These are phyloP conservation scores for Tulasnella sp. DNA, from an alignment of 768 basidiomycete species.

Conservation along the genomic window DNA sequence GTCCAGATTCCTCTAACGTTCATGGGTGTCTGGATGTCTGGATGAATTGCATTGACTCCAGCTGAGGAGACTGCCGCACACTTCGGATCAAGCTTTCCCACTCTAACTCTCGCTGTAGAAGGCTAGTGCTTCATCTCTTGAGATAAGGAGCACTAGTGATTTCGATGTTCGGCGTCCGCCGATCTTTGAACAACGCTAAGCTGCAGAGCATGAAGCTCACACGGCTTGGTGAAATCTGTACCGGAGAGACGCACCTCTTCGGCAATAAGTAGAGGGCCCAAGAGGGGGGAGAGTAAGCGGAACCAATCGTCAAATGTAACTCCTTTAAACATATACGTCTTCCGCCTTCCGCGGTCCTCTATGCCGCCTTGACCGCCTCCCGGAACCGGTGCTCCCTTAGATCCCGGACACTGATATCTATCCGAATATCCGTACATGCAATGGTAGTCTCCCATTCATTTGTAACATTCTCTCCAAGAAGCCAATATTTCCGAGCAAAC, in stretches of 20 bases:
- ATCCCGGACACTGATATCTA: not conserved
- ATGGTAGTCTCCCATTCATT: not conserved
- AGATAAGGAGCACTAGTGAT: not conserved
- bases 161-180: not conserved
- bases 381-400: not conserved
- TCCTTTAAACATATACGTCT: not conserved
- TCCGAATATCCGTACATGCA: not conserved
- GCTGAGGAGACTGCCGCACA: not conserved
- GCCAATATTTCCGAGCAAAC: not conserved
- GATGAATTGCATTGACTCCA: not conserved
- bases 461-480: not conserved
- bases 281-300: not conserved
- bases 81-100: not conserved
- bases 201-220: not conserved
- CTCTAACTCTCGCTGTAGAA: not conserved
- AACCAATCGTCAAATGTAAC: not conserved
- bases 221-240: not conserved
- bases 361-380: not conserved
- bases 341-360: not conserved
- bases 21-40: no score
- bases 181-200: not conserved
- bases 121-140: not conserved
- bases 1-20: no score
- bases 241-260: not conserved
- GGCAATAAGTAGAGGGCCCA: not conserved